These are phyloP conservation scores for Angomonas ambiguus DNA, from an alignment of 208 protist genomes.

Conservation along the genomic window DNA sequence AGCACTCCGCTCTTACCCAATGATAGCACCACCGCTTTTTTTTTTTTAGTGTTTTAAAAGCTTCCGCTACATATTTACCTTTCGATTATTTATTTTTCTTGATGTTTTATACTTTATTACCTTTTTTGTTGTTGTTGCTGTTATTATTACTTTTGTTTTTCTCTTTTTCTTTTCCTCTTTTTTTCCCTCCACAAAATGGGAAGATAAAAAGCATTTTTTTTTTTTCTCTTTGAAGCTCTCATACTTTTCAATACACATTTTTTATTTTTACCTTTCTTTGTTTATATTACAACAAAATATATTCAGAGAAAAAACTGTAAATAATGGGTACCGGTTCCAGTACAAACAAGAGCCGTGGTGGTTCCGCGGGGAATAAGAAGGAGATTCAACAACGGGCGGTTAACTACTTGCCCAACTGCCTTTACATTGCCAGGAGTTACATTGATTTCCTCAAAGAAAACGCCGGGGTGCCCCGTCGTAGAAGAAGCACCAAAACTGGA, in stretches of 20 bases:
- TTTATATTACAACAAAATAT: neutral
- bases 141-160: neutral
- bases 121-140: neutral
- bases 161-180: neutral
- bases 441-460: neutral
- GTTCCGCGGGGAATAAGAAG: neutral
- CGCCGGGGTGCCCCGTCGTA: neutral
- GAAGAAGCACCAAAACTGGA: neutral
- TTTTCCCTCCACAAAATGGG: constrained; percentile 5
- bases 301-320: neutral
- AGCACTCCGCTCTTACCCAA: constrained; percentile 48
- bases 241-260: neutral
- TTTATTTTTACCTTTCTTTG: constrained; percentile 2
- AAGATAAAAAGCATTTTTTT: neutral
- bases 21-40: constrained; percentile 9
- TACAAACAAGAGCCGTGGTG: neutral
- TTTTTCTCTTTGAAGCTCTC: neutral
- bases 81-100: neutral
- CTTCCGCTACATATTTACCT: no score
- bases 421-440: neutral
- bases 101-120: neutral
- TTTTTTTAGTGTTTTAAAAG: no score
- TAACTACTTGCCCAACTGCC: neutral
- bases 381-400: neutral
- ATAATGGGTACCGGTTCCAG: neutral